Conservation (phyloP, 2,329 filamentous ascomycete genomes). For the Penicillium sp. region DNA sequence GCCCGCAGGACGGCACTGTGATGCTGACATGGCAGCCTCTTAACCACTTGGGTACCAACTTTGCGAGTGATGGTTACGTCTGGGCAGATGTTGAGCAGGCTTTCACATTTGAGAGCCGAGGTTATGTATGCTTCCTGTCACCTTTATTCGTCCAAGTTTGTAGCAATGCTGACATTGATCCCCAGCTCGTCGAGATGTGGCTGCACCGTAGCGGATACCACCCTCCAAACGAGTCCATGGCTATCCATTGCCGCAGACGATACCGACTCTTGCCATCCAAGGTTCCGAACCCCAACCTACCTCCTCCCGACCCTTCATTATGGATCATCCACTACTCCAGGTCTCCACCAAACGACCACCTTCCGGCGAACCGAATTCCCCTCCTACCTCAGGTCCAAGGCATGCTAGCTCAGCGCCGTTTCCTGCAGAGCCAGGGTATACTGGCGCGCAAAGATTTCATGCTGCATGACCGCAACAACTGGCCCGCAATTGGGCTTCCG, state of each 20-base stretch:
- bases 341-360: constrained; percentile 72
- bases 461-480: constrained; percentile 85
- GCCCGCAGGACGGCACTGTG: constrained; percentile 79
- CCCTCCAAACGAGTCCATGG: constrained; percentile 71
- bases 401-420: constrained; percentile 55
- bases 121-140: constrained; percentile 59
- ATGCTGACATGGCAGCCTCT: constrained; percentile 89
- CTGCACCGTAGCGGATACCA: constrained; percentile 81
- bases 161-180: constrained; percentile 9
- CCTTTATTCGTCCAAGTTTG: background rate
- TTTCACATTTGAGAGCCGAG: constrained; percentile 73
- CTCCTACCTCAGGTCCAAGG: constrained; percentile 48
- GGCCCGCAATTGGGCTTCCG: constrained; percentile 81
- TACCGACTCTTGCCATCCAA: constrained; percentile 82
- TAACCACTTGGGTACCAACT: constrained; percentile 71
- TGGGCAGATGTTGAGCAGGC: constrained; percentile 83
- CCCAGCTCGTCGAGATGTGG: constrained; percentile 86
- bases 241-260: constrained; percentile 78
- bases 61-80: constrained; percentile 89
- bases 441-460: constrained; percentile 93
- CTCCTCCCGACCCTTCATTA: constrained; percentile 76
- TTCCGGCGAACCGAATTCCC: constrained; percentile 67
- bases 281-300: constrained; percentile 69
- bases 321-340: constrained; percentile 92
- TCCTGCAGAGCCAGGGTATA: constrained; percentile 74